A percentile compares a stretch with the other conserved stretches of the same genome.
These are phyloP conservation scores for Alternaria metachromatica DNA, from an alignment of 2,329 filamentous ascomycete species.

Conservation along the genomic window DNA sequence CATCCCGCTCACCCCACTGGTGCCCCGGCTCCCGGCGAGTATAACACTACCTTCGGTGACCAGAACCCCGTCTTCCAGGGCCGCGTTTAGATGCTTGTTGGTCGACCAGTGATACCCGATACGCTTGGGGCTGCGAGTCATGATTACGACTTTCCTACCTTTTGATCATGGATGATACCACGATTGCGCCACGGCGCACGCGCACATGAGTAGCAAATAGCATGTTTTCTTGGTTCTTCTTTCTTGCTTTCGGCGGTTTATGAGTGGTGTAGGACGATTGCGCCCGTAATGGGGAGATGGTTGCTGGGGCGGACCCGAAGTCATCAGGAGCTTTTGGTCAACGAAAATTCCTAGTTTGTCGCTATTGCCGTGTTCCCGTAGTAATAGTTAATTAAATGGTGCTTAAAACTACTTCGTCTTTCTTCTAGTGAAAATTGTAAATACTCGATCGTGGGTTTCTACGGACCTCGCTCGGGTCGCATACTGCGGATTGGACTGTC, in stretches of 20 bases:
- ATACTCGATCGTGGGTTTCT: neutral
- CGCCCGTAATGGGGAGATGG: constrained; percentile 23
- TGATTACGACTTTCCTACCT: constrained; percentile 31
- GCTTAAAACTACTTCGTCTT: neutral
- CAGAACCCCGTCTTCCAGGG: constrained; percentile 55
- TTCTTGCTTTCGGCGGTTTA: constrained; percentile 3
- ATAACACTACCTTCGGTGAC: constrained; percentile 51
- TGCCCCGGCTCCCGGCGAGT: constrained; percentile 14
- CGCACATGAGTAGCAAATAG: constrained; percentile 26
- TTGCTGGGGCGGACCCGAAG: neutral
- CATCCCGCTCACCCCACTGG: constrained; percentile 17
- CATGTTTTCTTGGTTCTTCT: constrained; percentile 11
- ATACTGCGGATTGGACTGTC: neutral
- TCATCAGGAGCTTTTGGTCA: neutral
- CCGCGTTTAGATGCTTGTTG: constrained; percentile 27
- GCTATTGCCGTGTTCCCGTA: constrained; percentile 11
- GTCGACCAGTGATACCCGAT: constrained; percentile 12
- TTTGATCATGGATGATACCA: constrained; percentile 45
- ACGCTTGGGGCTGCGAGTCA: constrained; percentile 13
- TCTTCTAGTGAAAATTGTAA: neutral
- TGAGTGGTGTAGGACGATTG: neutral
- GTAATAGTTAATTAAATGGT: constrained; percentile 29
- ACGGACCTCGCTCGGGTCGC: neutral
- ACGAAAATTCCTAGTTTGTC: constrained; percentile 7
- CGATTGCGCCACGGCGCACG: constrained; percentile 26